Evolutionary conservation across 2,329 filamentous ascomycete species (phyloP).

Genomic region (Fusarium austroafricanum): DNA sequence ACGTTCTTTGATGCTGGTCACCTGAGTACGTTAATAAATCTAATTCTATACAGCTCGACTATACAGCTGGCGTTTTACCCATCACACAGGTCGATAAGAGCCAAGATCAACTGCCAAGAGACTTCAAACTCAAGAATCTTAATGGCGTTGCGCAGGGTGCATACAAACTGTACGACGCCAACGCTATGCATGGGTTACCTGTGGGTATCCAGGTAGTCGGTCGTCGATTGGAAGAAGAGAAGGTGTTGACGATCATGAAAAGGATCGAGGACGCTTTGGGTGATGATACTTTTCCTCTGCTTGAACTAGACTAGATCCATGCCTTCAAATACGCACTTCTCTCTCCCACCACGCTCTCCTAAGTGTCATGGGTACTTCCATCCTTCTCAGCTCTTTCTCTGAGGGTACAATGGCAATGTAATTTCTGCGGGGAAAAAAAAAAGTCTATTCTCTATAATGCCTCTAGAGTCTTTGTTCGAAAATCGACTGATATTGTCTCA

Average conservation of each 20-base stretch:
- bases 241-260: constrained; percentile 84
- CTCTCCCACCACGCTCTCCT: neutral
- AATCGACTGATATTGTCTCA: neutral
- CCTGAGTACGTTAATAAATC: neutral
- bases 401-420: no score
- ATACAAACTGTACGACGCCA: constrained; percentile 86
- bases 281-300: constrained; percentile 62
- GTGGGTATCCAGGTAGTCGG: constrained; percentile 89
- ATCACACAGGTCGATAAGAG: constrained; percentile 83
- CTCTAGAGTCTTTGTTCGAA: neutral
- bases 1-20: constrained; percentile 47
- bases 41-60: constrained; percentile 73
- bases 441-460: neutral
- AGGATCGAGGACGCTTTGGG: constrained; percentile 79
- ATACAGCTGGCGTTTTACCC: constrained; percentile 83
- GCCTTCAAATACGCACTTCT: neutral
- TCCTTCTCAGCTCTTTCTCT: neutral
- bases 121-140: constrained; percentile 71
- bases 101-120: constrained; percentile 72
- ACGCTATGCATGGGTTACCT: constrained; percentile 83
- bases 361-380: neutral
- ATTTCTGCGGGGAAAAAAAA: neutral
- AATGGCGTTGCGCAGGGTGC: constrained; percentile 86
- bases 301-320: constrained; percentile 59
- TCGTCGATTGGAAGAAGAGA: constrained; percentile 84